Evolutionary conservation across 768 basidiomycete species (phyloP).

Genomic region (Termitomyces sp.): DNA sequence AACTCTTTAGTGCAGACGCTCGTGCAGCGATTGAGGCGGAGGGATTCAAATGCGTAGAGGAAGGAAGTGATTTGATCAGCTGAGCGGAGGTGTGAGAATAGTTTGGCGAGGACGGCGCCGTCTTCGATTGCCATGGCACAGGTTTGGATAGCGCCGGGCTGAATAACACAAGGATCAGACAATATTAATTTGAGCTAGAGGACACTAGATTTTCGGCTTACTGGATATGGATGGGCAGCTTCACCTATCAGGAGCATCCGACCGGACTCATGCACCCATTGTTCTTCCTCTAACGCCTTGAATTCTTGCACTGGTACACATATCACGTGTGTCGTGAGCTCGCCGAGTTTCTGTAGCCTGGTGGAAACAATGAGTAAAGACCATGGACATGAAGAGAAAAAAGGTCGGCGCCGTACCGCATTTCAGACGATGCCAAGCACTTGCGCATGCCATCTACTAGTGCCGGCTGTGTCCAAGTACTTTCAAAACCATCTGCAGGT

Average conservation of each 20-base stretch:
- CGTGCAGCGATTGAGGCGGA: slow-evolving; percentile 45
- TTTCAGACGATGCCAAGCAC: slow-evolving; percentile 29
- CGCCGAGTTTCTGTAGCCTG: slow-evolving; percentile 12
- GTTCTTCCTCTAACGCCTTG: slow-evolving; percentile 43
- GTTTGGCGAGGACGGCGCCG: slow-evolving; percentile 53
- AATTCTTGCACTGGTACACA: slow-evolving; percentile 38
- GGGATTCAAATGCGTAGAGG: slow-evolving; percentile 52
- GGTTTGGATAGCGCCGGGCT: slow-evolving; percentile 51
- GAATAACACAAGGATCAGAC: not conserved
- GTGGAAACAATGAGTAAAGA: not conserved
- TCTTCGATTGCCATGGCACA: slow-evolving; percentile 57
- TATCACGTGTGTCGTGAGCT: slow-evolving; percentile 27
- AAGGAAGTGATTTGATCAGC: slow-evolving; percentile 49
- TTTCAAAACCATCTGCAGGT: slow-evolving; percentile 24
- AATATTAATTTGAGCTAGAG: not conserved
- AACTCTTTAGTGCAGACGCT: slow-evolving; percentile 40
- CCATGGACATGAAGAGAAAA: not conserved
- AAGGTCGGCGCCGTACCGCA: slow-evolving; percentile 25
- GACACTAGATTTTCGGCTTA: slow-evolving; percentile 20
- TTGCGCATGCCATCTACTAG: slow-evolving; percentile 28
- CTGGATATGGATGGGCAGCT: slow-evolving; percentile 55
- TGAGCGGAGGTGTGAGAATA: slow-evolving; percentile 51
- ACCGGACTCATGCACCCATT: slow-evolving; percentile 49
- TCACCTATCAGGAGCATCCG: slow-evolving; percentile 49
- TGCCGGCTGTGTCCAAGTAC: slow-evolving; percentile 25